phyloP scores from a whole-genome alignment of 129 eudicot genomes.

The Logfia minima region DNA sequence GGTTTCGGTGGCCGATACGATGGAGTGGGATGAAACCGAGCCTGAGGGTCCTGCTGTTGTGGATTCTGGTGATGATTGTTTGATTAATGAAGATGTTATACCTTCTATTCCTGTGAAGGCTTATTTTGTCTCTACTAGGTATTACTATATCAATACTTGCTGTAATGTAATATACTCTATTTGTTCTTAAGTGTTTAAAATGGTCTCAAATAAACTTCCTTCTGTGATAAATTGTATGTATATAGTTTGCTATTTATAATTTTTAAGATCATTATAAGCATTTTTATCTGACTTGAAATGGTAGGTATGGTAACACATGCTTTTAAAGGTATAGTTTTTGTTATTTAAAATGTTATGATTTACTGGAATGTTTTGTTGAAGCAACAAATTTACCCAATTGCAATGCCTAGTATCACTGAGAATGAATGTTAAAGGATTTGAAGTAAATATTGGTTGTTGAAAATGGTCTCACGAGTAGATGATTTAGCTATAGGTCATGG shows the following conservation, averaged over 20 bases:
- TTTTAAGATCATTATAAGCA: not conserved
- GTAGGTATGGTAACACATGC: not conserved
- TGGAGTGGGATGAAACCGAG: constrained; percentile 42
- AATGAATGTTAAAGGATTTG: not conserved
- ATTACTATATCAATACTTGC: constrained; percentile 1
- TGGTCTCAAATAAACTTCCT: no score
- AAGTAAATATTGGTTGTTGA: not conserved
- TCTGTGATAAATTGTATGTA: not conserved
- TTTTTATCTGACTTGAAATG: not conserved
- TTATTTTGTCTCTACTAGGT: constrained; percentile 93
- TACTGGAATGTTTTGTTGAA: not conserved
- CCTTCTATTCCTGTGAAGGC: constrained; percentile 81
- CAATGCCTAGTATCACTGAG: not conserved
- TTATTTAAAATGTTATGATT: not conserved
- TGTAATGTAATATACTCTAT: not conserved
- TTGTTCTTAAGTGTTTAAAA: not conserved
- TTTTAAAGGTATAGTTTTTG: not conserved
- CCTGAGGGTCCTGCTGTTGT: constrained; percentile 31
- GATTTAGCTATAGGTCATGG: not conserved
- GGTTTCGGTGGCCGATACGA: constrained; percentile 32
- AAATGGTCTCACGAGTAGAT: not conserved
- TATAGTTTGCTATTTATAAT: not conserved
- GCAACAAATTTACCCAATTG: not conserved
- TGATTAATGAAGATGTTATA: constrained; percentile 47
- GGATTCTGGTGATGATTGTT: constrained; percentile 30